Conservation (phyloP, 306 rosid species). For the Cucurbita argyrosperma region DNA sequence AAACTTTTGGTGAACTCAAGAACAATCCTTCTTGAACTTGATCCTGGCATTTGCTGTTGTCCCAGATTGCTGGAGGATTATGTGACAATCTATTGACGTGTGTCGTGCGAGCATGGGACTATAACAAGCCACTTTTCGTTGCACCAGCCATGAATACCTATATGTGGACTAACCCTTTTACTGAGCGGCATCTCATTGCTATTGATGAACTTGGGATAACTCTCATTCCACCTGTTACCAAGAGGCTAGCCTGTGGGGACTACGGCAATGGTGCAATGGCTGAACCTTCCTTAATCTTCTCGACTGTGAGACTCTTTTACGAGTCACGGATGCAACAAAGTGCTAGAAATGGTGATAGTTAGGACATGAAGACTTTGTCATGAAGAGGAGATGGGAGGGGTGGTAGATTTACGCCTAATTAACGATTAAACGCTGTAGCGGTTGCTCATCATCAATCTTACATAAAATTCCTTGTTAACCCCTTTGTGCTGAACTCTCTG, state of each 20-base stretch:
- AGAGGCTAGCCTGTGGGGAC: constrained; percentile 74
- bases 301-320: constrained; percentile 63
- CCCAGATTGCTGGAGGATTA: constrained; percentile 67
- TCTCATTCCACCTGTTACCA: constrained; percentile 60
- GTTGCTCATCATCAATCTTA: not conserved
- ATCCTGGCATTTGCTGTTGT: not conserved
- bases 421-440: not conserved
- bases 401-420: not conserved
- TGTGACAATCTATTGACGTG: constrained; percentile 78
- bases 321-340: constrained; percentile 45
- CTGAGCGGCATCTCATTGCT: constrained; percentile 40
- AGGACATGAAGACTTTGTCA: not conserved
- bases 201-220: constrained; percentile 59
- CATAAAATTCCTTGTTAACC: not conserved
- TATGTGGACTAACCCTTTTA: constrained; percentile 68
- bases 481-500: not conserved
- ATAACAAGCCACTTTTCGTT: constrained; percentile 54
- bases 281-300: constrained; percentile 70
- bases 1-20: not conserved
- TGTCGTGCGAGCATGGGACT: constrained; percentile 78
- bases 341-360: constrained; percentile 11
- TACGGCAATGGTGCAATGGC: constrained; percentile 98
- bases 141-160: constrained; percentile 71
- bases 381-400: not conserved
- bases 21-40: not conserved